Base-by-base conservation (phyloP, 2,329 filamentous ascomycete genomes). In the Thyridium curvatum region DNA sequence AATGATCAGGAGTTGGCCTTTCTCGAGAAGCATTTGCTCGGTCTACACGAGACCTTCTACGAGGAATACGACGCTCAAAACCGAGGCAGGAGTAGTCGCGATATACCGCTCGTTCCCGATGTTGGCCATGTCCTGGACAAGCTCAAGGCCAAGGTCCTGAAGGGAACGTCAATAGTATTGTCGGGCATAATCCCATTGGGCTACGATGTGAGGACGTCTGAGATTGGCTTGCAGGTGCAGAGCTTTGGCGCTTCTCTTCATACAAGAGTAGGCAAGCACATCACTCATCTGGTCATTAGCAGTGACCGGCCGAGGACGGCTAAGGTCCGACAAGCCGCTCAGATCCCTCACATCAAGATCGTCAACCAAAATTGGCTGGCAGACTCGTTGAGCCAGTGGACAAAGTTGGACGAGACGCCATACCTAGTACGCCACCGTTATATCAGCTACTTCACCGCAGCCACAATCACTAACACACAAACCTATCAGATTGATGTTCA, bases 301-400 rank as follows among this genome's bases (percentile, higher is more conserved):
- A 79, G 77, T 14, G 71, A 77, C 13, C 72, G 84, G 17, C 84
- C 84, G 26, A 81, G 90, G 16, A 97, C 93, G 0, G 84, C 87
- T 38, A 98, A 98, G 63, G 88, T 97, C 32, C 83, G 86, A 35
- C 84, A 90, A 59, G 93, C 93, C 0, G 82, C 86, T 12, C 79
- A 82, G 46, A 84, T 88, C 40, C 71, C 84, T 0, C 78, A 79
- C 37, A 86, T 97, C 60, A 90, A 89, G 58, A 94, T 98, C 42
- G 93, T 98, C 35, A 89, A 84, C 50, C 85, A 89, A 38, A 80
- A 87, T 52, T 98, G 93, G 93, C 78, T 98, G 21, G 74, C 82
- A 26, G 84, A 90, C 49, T 94, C 83, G 40, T 79, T 97, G 46
- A 84, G 80, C 18, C 83, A 84, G 57, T 98, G 93, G 93, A 71